Percentiles rank a stretch among this genome's conserved stretches.
Conservation (phyloP, 192 early-diverging fungal genomes). For the Backusella sp. region DNA sequence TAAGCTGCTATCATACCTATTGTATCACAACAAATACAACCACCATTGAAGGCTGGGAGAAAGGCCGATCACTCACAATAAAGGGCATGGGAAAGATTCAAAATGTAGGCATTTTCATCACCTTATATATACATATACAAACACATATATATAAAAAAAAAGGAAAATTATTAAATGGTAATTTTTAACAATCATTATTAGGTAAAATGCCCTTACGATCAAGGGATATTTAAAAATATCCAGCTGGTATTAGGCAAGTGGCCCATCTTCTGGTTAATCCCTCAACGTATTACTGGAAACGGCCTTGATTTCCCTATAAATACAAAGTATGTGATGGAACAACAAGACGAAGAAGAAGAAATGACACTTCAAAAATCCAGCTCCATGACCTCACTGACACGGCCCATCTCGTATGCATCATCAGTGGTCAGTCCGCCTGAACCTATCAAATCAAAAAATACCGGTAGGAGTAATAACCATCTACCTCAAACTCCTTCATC, state of each 20-base stretch:
- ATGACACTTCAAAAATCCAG: neutral
- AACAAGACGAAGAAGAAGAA: constrained; percentile 10
- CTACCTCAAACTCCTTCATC: constrained; percentile 18
- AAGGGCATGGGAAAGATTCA: constrained; percentile 58
- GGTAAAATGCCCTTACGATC: constrained; percentile 79
- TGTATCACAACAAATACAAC: constrained; percentile 70
- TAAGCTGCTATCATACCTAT: constrained; percentile 72
- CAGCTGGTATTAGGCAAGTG: constrained; percentile 67
- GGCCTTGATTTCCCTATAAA: constrained; percentile 69
- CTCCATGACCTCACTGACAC: neutral
- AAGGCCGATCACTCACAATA: constrained; percentile 63
- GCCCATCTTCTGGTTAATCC: constrained; percentile 75
- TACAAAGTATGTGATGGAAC: constrained; percentile 12
- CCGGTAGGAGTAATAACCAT: neutral
- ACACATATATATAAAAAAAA: neutral
- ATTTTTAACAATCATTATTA: constrained; percentile 11
- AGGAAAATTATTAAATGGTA: neutral
- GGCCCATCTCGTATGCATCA: neutral
- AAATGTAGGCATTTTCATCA: constrained; percentile 33
- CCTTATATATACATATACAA: neutral
- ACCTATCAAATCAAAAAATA: constrained; percentile 7
- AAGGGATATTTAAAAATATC: constrained; percentile 75
- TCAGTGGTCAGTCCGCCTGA: neutral
- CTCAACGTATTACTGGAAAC: constrained; percentile 58
- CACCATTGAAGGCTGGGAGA: constrained; percentile 85